Base-by-base conservation (phyloP, 805 yeast genomes). In the Zygosaccharomyces pseudorouxii region DNA sequence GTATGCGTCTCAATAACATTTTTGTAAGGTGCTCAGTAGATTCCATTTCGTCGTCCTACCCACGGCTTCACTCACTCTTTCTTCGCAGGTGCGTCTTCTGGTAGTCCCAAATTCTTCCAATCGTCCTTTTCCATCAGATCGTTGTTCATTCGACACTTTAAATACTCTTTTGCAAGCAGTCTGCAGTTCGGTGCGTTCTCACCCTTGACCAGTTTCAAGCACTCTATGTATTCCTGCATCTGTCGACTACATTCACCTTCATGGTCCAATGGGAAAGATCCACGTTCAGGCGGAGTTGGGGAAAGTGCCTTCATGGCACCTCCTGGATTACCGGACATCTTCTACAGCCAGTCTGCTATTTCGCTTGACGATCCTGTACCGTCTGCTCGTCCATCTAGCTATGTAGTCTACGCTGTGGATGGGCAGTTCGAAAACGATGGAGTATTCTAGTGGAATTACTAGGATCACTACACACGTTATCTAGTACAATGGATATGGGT, bases 261-360 rank as follows among this genome's bases (percentile, higher is more conserved):
- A 62, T 92, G 99, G 62, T 92, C 99, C 39, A 92, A 71, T 0
- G 98, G 99, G 67, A 92, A 92, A 0, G 98, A 88, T 0, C 99
- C 99, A 56, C 97, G 73, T 55, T 92, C 96, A 2, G 99, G 99
- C 19, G 99, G 96, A 0, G 92, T 84, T 8, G 97, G 96, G 11
- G 80, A 73, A 73, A 84, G 76, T 37, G 74, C 69, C 37, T 69
- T 64, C 42, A 75, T 57, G 12, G 76, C 62, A 50, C 73, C 74
- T 29, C 81, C 81, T 36, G 75, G 76, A 49, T 71, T 72, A 3
- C 73, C 76, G 18, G 65, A 58, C 70, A 65, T 65, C 14, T 25
- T 25, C 9, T 25, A 25, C 10, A 25, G 7, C 28, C 7, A 3
- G 2, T 25, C 1, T 25, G 3, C 11, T 8, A 25, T 25, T 16